Evolutionary conservation across 1,139 yeast species (phyloP), one percentile per base, ranked within the genome.

Genomic region (Hansenula lynferdii): DNA sequence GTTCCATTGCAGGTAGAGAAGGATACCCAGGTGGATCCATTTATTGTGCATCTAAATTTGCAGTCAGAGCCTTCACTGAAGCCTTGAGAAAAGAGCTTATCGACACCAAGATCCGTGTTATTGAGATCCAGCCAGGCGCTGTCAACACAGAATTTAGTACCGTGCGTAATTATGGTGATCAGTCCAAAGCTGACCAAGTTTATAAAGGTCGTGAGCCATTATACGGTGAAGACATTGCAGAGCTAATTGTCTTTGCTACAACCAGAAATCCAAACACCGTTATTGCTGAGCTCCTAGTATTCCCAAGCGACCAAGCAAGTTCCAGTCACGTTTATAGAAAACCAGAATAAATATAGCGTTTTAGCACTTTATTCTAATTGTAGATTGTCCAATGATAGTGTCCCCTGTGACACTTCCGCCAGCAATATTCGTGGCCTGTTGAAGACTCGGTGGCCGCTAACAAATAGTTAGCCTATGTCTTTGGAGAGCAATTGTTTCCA

Each of bases 1-100:
- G 89, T 19, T 78, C 85, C 5, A 78, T 81, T 58, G 87, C 89
- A 15, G 89, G 87, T 24, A 67, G 81, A 50, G 85, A 80, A 44
- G 75, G 84, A 1, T 81, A 82, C 60, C 82, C 85, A 14, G 82
- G 76, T 40, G 87, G 86, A 34, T 75, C 78, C n/a, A 76, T 81
- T 47, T 82, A 82, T 63, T 81, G 89, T 59, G 76, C 86, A 14
- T 75, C 86, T 42, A 82, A 82, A 63, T 81, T 85, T 11, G 80
- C 84, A 25, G 71, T 82, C 31, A 69, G 72, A 42, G 72, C 81
- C 1, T 81, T 81, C 56, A 67, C 84, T 20, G 73, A 75, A 37
- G 69, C 78, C 1, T 67, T 81, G 57, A 68, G 90, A 54, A 80
- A 80, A 60, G 90, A 82, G 57, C 67, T 74, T 51, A 74, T 80